phyloP scores from a whole-genome alignment of 2,329 filamentous ascomycete species.

The Seiridium cupressi region DNA sequence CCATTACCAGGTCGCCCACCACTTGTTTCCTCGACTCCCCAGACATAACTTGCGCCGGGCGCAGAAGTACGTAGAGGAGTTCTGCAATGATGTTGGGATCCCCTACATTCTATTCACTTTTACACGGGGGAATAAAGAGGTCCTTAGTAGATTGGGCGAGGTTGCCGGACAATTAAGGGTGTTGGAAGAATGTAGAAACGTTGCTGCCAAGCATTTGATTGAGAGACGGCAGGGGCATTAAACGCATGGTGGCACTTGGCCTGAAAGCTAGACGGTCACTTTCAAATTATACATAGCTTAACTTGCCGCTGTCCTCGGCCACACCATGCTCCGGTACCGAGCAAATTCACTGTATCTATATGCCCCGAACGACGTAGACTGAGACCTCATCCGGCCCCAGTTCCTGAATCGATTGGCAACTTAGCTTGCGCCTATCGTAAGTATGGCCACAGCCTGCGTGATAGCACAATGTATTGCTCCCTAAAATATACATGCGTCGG shows the following conservation, averaged over 20 bases:
- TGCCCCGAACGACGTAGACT: too few species aligned
- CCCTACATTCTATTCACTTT: constrained; percentile 87
- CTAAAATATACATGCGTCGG: too few species aligned
- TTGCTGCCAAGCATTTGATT: background rate
- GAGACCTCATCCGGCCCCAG: too few species aligned
- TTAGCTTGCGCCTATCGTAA: too few species aligned
- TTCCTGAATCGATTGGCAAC: too few species aligned
- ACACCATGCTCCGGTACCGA: too few species aligned
- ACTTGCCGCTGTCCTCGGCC: too few species aligned
- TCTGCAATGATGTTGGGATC: constrained; percentile 78
- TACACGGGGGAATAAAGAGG: constrained; percentile 76
- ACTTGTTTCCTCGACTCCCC: constrained; percentile 80
- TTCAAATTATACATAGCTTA: too few species aligned
- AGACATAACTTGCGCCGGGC: constrained; percentile 77
- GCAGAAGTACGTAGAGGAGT: constrained; percentile 75
- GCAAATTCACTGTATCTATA: too few species aligned
- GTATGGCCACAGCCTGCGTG: too few species aligned
- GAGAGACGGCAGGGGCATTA: background rate
- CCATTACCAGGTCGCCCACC: constrained; percentile 87
- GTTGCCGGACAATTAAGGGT: constrained; percentile 78
- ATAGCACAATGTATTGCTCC: too few species aligned
- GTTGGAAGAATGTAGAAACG: constrained; percentile 69
- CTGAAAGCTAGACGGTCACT: too few species aligned
- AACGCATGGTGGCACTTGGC: constrained; percentile 7
- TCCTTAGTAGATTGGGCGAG: constrained; percentile 73